These are phyloP conservation scores for Pistacia integerrima DNA, from an alignment of 345 rosid species.

Conservation along the genomic window DNA sequence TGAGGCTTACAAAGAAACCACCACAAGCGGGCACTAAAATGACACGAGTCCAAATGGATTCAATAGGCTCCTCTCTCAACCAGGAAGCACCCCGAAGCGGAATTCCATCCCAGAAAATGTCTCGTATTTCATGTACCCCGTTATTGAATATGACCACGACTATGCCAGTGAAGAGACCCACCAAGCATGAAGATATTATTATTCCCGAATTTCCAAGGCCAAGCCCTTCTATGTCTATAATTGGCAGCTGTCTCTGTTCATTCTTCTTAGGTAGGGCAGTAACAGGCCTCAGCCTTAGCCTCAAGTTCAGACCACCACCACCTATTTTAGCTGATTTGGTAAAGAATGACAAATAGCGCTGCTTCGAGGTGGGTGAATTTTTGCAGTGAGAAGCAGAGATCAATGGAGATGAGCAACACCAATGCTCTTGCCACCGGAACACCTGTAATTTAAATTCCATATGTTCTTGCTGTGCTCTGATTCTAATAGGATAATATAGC, in stretches of 20 bases:
- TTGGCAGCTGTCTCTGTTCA: slow-evolving; percentile 25
- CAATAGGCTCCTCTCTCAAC: slow-evolving; percentile 74
- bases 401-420: not conserved
- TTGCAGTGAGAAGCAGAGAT: slow-evolving; percentile 1
- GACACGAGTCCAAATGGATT: slow-evolving; percentile 61
- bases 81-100: slow-evolving; percentile 83
- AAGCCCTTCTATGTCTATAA: slow-evolving; percentile 15
- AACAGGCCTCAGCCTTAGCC: not conserved
- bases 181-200: slow-evolving; percentile 64
- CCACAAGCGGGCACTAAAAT: slow-evolving; percentile 73
- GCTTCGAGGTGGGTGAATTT: not conserved
- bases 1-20: slow-evolving; percentile 64
- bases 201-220: slow-evolving; percentile 31
- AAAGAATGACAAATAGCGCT: not conserved
- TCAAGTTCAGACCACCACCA: not conserved
- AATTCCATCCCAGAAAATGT: slow-evolving; percentile 87
- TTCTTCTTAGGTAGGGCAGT: slow-evolving; percentile 22
- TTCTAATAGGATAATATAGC: not conserved
- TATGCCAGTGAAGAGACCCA: slow-evolving; percentile 78
- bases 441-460: slow-evolving; percentile 6
- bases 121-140: slow-evolving; percentile 73
- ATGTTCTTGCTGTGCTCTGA: not conserved
- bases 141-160: slow-evolving; percentile 81
- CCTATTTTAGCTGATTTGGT: not conserved
- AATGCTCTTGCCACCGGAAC: not conserved